Conservation (phyloP, 2,329 filamentous ascomycete genomes). For the Mariannaea elegans region DNA sequence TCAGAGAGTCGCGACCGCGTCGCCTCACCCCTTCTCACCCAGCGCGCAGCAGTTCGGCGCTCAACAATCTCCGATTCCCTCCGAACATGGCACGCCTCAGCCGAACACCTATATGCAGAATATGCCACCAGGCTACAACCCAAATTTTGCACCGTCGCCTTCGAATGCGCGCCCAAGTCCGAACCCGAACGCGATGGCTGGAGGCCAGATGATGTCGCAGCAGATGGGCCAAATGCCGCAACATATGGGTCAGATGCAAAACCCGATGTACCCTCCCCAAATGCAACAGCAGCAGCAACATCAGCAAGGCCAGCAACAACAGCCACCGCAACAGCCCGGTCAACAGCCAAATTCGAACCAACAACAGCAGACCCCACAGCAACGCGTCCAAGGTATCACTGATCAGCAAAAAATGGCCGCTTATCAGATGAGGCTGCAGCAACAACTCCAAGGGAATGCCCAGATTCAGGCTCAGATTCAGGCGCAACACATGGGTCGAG, state of each 20-base stretch:
- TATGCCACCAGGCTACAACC: slow-evolving; percentile 67
- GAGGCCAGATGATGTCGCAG: slow-evolving; percentile 63
- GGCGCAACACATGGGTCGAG: slow-evolving; percentile 53
- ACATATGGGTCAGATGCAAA: slow-evolving; percentile 61
- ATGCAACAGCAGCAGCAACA: slow-evolving; percentile 54
- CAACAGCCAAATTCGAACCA: slow-evolving; percentile 29
- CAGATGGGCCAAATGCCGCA: slow-evolving; percentile 58
- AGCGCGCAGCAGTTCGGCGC: slow-evolving; percentile 75
- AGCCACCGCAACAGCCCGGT: slow-evolving; percentile 64
- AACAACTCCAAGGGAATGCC: slow-evolving; percentile 71
- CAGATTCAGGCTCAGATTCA: slow-evolving; percentile 64
- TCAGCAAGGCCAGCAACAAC: slow-evolving; percentile 66
- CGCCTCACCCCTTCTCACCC: slow-evolving; percentile 89
- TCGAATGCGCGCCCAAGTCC: slow-evolving; percentile 65
- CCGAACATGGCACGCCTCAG: slow-evolving; percentile 81
- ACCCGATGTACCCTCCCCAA: slow-evolving; percentile 49
- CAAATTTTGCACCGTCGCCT: slow-evolving; percentile 65
- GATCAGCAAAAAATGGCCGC: slow-evolving; percentile 78
- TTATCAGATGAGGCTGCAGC: slow-evolving; percentile 86
- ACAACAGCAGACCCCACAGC: slow-evolving; percentile 51
- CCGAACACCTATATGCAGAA: slow-evolving; percentile 73
- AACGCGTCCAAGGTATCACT: slow-evolving; percentile 47
- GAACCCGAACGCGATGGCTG: slow-evolving; percentile 61
- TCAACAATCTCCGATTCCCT: slow-evolving; percentile 79
- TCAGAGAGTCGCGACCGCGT: slow-evolving; percentile 88